Conservation (phyloP, 1,284 basidiomycete species). For the Acaromyces ingoldii region DNA sequence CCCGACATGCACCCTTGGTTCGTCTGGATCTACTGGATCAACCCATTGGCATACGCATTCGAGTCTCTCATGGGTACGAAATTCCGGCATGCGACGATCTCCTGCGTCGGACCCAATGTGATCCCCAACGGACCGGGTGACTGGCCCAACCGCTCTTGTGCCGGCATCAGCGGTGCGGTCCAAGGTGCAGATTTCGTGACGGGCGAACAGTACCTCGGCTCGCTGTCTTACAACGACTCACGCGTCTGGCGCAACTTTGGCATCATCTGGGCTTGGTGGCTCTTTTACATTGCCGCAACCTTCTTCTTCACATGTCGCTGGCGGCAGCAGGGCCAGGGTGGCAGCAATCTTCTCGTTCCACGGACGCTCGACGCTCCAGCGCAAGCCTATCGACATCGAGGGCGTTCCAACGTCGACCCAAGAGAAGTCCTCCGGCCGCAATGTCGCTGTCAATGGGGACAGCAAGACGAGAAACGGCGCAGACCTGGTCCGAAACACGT, state of each 20-base stretch:
- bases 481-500: background rate
- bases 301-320: background rate
- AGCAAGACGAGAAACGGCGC: background rate
- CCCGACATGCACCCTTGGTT: constrained; percentile 76
- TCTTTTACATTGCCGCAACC: background rate
- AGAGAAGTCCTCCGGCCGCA: background rate
- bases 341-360: background rate
- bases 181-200: too few relatives aligned
- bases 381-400: background rate
- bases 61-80: constrained; percentile 60
- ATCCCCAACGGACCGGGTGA: constrained; percentile 22
- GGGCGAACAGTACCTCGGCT: constrained; percentile 56
- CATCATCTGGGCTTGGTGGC: constrained; percentile 8
- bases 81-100: constrained; percentile 47
- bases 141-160: constrained; percentile 19
- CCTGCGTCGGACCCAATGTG: constrained; percentile 23
- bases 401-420: background rate
- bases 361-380: background rate
- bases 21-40: constrained; percentile 61
- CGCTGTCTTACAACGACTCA: constrained; percentile 62
- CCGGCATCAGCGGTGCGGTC: too few relatives aligned
- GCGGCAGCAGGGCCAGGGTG: background rate
- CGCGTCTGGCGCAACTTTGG: constrained; percentile 54
- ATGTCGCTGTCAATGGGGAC: background rate
- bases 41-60: constrained; percentile 67